Percentiles rank a stretch among this genome's conserved stretches.
Evolutionary conservation across 1,284 basidiomycete genomes (phyloP).

Genomic region (Cryptococcus sp.): DNA sequence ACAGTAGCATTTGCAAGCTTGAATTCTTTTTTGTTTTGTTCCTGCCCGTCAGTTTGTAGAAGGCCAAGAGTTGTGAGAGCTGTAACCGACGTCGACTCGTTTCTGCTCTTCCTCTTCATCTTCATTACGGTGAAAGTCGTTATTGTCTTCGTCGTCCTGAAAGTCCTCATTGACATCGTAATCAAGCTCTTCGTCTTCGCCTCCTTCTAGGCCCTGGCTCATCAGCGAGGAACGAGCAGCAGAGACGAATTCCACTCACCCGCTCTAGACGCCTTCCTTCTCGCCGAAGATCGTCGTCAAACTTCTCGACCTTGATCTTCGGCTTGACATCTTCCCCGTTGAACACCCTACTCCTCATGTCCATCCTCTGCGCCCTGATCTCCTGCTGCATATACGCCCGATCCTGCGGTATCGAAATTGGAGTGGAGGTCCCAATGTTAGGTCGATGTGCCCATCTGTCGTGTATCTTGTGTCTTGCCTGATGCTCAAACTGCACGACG

Average conservation of each 20-base stretch:
- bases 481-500: conserved; percentile 33
- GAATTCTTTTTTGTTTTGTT: conserved; percentile 38
- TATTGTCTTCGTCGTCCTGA: conserved; percentile 43
- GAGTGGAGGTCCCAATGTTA: conserved; percentile 1
- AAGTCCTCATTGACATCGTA: conserved; percentile 43
- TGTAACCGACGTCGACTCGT: conserved; percentile 27
- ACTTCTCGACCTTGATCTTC: conserved; percentile 26
- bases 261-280: conserved; percentile 32
- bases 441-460: conserved; percentile 39
- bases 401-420: background rate
- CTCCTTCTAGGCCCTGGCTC: conserved; percentile 36
- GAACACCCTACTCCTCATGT: conserved; percentile 18
- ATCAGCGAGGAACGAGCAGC: conserved; percentile 5
- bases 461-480: conserved; percentile 35
- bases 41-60: conserved; percentile 13
- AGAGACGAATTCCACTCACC: conserved; percentile 25
- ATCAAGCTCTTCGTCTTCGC: conserved; percentile 41
- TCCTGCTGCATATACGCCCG: conserved; percentile 13
- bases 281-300: conserved; percentile 34
- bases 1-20: conserved; percentile 39
- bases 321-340: conserved; percentile 13
- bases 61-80: too few relatives aligned
- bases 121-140: conserved; percentile 39
- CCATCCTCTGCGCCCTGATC: conserved; percentile 26
- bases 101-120: conserved; percentile 41